These are phyloP conservation scores for Escallonia herrerae DNA, from an alignment of 129 eudicot genomes.

Conservation along the genomic window DNA sequence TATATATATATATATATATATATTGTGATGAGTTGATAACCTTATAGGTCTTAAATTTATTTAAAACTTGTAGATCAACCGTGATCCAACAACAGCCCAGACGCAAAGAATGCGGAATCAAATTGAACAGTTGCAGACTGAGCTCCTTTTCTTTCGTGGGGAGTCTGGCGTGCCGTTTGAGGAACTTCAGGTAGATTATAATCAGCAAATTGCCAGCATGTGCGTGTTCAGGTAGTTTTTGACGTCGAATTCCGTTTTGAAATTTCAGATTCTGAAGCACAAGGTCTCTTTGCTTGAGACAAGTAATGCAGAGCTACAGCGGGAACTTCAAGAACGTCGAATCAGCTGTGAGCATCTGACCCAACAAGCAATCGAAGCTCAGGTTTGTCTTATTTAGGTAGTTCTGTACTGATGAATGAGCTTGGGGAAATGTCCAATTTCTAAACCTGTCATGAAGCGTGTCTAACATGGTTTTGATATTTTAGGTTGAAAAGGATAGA, in stretches of 20 bases:
- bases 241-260: constrained; percentile 1
- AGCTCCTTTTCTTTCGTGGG: constrained; percentile 78
- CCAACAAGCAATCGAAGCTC: constrained; percentile 81
- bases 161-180: constrained; percentile 71
- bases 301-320: constrained; percentile 58
- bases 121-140: constrained; percentile 87
- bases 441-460: background rate
- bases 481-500: constrained; percentile 77
- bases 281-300: constrained; percentile 81
- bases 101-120: constrained; percentile 81
- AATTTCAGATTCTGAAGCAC: constrained; percentile 59
- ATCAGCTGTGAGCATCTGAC: constrained; percentile 51
- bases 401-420: background rate
- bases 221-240: constrained; percentile 6
- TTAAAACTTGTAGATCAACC: constrained; percentile 57
- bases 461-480: constrained; percentile 6
- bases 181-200: constrained; percentile 67
- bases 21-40: background rate
- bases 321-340: constrained; percentile 61
- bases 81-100: constrained; percentile 88
- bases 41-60: constrained; percentile 1
- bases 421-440: background rate
- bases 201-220: background rate
- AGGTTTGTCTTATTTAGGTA: constrained; percentile 39
- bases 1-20: no score